phyloP scores from a whole-genome alignment of 2,329 filamentous ascomycete species.

The Fusarium sp. region DNA sequence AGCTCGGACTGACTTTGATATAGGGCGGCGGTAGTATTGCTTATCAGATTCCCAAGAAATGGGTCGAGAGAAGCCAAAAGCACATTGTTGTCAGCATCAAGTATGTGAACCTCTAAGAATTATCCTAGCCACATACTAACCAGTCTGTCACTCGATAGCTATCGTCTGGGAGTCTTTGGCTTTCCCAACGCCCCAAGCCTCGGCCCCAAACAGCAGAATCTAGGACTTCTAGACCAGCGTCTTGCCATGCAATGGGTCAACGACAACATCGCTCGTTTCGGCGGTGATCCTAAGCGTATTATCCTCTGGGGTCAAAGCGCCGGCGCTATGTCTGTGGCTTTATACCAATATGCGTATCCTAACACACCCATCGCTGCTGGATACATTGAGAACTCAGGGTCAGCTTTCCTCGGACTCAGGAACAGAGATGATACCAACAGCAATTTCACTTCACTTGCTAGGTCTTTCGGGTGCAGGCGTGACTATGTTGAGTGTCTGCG shows the following conservation, averaged over 20 bases:
- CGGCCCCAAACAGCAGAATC: neutral
- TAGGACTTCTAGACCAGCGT: conserved; percentile 9
- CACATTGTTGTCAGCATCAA: conserved; percentile 23
- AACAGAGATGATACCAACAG: neutral
- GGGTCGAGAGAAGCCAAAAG: conserved; percentile 9
- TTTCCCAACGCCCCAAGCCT: conserved; percentile 5
- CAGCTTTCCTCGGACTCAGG: neutral
- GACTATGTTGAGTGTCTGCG: conserved; percentile 1
- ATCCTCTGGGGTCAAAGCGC: conserved; percentile 18
- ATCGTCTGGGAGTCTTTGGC: conserved; percentile 7
- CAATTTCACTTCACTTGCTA: conserved; percentile 3
- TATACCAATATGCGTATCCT: conserved; percentile 17
- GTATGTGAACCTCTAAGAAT: neutral
- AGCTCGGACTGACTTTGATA: neutral
- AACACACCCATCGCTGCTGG: conserved; percentile 6
- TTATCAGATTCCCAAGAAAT: conserved; percentile 5
- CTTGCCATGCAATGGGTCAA: conserved; percentile 12
- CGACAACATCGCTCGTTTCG: conserved; percentile 4
- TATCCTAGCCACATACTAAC: neutral
- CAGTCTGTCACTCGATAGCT: neutral
- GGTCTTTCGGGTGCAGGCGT: neutral
- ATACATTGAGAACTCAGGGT: conserved; percentile 8
- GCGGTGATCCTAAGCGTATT: neutral
- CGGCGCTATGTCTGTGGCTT: conserved; percentile 4
- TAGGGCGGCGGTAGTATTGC: conserved; percentile 9